A percentile compares a stretch with the other conserved stretches of the same genome.
Evolutionary conservation across 768 basidiomycete species (phyloP).

Genomic region (Pleurotus citrinopileatus): DNA sequence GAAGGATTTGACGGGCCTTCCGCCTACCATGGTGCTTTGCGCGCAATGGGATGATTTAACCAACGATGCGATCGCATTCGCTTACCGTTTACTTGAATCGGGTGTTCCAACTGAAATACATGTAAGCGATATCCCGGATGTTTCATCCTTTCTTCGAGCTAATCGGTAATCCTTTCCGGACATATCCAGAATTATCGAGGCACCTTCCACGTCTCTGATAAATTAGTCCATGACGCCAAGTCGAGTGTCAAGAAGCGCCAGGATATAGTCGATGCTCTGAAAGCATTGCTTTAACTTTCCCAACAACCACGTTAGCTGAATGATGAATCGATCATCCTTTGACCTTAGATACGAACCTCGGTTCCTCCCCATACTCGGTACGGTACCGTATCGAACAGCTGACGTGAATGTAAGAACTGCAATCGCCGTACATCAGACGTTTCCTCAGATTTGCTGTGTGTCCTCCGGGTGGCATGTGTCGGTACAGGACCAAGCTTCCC

Average conservation of each 20-base stretch:
- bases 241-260: slow-evolving; percentile 7
- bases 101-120: slow-evolving; percentile 11
- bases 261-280: slow-evolving; percentile 9
- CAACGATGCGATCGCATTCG: slow-evolving; percentile 11
- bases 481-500: not conserved
- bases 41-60: slow-evolving; percentile 11
- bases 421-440: slow-evolving; percentile 1
- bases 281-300: slow-evolving; percentile 2
- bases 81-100: slow-evolving; percentile 6
- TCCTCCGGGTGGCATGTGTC: not conserved
- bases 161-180: not conserved
- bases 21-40: slow-evolving; percentile 9
- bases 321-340: not conserved
- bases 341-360: not conserved
- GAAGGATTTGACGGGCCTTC: slow-evolving; percentile 7
- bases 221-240: slow-evolving; percentile 11
- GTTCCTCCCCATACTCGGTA: slow-evolving; percentile 4
- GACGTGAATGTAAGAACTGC: not conserved
- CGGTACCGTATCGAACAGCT: slow-evolving; percentile 4
- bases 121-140: not conserved
- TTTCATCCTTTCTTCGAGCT: slow-evolving; percentile 4
- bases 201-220: slow-evolving; percentile 11
- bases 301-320: not conserved
- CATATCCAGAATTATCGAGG: slow-evolving; percentile 10
- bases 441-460: not conserved